Conservation (phyloP, 176 grass and related monocot genomes). For the Phoenix roebelenii region DNA sequence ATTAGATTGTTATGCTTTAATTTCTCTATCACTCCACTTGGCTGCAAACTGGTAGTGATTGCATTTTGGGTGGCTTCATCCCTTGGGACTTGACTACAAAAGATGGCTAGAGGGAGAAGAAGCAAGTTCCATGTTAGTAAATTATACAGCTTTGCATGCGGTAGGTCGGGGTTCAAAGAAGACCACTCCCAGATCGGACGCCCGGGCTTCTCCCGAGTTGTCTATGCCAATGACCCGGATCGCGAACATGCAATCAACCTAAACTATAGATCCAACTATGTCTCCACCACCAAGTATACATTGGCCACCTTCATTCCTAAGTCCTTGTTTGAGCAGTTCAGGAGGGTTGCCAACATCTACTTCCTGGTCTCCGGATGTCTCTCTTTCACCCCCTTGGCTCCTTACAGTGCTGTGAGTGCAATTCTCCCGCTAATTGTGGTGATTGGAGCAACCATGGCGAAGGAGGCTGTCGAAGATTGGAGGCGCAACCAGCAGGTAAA, state of each 20-base stretch:
- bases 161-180: constrained; percentile 25
- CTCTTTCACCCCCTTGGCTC: constrained; percentile 37
- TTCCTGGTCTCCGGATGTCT: constrained; percentile 45
- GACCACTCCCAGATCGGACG: constrained; percentile 44
- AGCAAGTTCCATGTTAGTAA: constrained; percentile 34
- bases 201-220: constrained; percentile 64
- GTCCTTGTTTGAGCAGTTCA: constrained; percentile 93
- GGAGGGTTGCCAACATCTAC: constrained; percentile 82
- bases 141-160: constrained; percentile 65
- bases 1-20: no score
- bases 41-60: no score
- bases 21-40: no score
- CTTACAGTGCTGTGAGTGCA: constrained; percentile 31
- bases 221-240: constrained; percentile 26
- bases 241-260: background rate
- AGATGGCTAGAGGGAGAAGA: constrained; percentile 9
- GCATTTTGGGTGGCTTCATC: constrained; percentile 1
- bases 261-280: constrained; percentile 28
- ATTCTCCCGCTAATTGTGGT: constrained; percentile 45
- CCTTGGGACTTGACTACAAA: constrained; percentile 3
- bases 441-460: constrained; percentile 63
- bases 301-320: constrained; percentile 55
- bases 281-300: constrained; percentile 89
- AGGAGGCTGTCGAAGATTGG: constrained; percentile 77
- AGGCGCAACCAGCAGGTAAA: constrained; percentile 54